A percentile compares a stretch with the other conserved stretches of the same genome.
Conservation (phyloP, 306 rosid genomes). For the Acmispon strigosus region DNA sequence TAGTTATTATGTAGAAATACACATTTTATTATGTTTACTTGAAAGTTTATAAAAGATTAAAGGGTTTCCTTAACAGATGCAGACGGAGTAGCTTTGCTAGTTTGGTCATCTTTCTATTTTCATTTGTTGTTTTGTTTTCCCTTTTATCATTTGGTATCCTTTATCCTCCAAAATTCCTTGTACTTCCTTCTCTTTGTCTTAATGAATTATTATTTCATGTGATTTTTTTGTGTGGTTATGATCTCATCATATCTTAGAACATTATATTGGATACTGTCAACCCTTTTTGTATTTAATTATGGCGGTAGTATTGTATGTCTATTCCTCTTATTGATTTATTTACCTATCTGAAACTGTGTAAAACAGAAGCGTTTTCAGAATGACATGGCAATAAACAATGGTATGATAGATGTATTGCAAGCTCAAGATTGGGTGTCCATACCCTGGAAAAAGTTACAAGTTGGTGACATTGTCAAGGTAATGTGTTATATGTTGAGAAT, state of each 20-base stretch:
- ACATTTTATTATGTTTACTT: background rate
- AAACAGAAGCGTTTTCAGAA: conserved; percentile 91
- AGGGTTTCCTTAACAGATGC: background rate
- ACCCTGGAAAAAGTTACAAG: conserved; percentile 90
- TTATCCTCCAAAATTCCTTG: background rate
- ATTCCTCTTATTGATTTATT: conserved; percentile 9
- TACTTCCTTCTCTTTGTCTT: background rate
- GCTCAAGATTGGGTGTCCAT: conserved; percentile 73
- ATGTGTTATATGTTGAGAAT: conserved; percentile 20
- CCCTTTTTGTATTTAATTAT: background rate
- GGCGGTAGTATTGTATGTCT: background rate
- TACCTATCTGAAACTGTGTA: conserved; percentile 19
- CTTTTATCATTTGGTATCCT: background rate
- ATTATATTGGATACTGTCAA: background rate
- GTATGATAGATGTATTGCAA: conserved; percentile 63
- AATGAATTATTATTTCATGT: background rate
- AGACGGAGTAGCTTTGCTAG: no score
- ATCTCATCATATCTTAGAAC: background rate
- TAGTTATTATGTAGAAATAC: background rate
- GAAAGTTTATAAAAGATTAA: background rate
- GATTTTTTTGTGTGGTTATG: background rate
- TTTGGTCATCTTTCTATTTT: background rate
- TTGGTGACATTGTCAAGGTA: conserved; percentile 84
- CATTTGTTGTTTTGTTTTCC: background rate
- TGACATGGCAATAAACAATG: conserved; percentile 75